A percentile compares a stretch with the other conserved stretches of the same genome.
Conservation (phyloP, 2,329 filamentous ascomycete species). For the Hymenoscyphus fructigenus region DNA sequence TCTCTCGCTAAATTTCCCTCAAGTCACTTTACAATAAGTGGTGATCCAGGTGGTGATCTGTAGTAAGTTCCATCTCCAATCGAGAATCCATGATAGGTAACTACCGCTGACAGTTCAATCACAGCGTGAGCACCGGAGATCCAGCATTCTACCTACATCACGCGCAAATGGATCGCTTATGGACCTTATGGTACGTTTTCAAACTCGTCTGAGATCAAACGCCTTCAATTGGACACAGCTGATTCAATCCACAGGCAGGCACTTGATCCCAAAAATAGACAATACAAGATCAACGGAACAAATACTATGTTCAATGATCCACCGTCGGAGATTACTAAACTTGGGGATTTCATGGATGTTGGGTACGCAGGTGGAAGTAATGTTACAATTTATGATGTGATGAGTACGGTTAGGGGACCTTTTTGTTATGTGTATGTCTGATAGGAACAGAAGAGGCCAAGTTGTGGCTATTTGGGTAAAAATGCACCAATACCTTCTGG, state of each 20-base stretch:
- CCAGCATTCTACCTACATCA: conserved; percentile 49
- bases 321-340: conserved; percentile 32
- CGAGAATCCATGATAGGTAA: neutral
- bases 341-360: conserved; percentile 8
- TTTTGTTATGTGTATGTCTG: conserved; percentile 19
- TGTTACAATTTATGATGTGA: conserved; percentile 12
- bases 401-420: conserved; percentile 17
- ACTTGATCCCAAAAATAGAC: conserved; percentile 33
- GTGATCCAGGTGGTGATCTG: conserved; percentile 46
- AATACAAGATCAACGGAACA: conserved; percentile 36
- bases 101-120: neutral
- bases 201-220: neutral
- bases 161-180: conserved; percentile 41
- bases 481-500: neutral
- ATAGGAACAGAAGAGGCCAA: neutral
- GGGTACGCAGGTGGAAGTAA: conserved; percentile 13
- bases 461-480: too few species aligned
- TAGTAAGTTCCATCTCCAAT: conserved; percentile 19
- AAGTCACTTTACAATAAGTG: conserved; percentile 41
- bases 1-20: neutral
- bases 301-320: conserved; percentile 43
- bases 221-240: neutral
- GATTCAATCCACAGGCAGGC: conserved; percentile 10
- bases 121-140: conserved; percentile 41
- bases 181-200: conserved; percentile 7